Percentiles rank a stretch among this genome's conserved stretches.
Evolutionary conservation across 164 flowering plant species (phyloP).

Genomic region (Annona cherimola): DNA sequence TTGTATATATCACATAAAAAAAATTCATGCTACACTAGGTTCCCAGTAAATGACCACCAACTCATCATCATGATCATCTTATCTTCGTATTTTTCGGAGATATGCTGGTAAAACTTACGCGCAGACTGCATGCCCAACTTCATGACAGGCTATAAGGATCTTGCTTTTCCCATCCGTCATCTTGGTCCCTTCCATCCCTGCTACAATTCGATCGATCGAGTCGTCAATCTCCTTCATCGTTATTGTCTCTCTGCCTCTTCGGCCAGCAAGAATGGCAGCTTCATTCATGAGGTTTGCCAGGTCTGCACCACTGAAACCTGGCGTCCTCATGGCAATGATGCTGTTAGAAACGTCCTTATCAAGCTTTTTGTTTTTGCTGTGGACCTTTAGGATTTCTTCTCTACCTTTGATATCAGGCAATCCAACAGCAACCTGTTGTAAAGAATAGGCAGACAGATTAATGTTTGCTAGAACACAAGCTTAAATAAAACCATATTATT

Average conservation of each 20-base stretch:
- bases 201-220: slow-evolving; percentile 66
- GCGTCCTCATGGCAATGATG: slow-evolving; percentile 66
- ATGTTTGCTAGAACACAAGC: background rate
- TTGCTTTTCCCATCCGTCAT: slow-evolving; percentile 83
- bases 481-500: background rate
- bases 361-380: slow-evolving; percentile 59
- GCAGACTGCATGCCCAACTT: slow-evolving; percentile 68
- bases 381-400: slow-evolving; percentile 60
- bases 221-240: slow-evolving; percentile 60
- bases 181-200: slow-evolving; percentile 77
- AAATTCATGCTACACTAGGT: too few species aligned
- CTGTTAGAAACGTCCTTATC: slow-evolving; percentile 46
- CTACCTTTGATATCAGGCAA: slow-evolving; percentile 73
- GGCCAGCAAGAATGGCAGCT: slow-evolving; percentile 77
- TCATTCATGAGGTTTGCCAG: slow-evolving; percentile 79
- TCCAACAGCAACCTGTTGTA: slow-evolving; percentile 48
- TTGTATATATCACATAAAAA: too few species aligned
- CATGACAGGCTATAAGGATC: slow-evolving; percentile 71
- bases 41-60: too few species aligned
- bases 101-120: slow-evolving; percentile 34
- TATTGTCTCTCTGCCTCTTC: slow-evolving; percentile 61
- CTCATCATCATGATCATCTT: too few species aligned
- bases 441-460: background rate
- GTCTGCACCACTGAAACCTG: slow-evolving; percentile 80
- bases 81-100: background rate